Evolutionary conservation across 2,329 filamentous ascomycete species (phyloP), one percentile per base, ranked within the genome.

Genomic region (Whalleya microplaca): DNA sequence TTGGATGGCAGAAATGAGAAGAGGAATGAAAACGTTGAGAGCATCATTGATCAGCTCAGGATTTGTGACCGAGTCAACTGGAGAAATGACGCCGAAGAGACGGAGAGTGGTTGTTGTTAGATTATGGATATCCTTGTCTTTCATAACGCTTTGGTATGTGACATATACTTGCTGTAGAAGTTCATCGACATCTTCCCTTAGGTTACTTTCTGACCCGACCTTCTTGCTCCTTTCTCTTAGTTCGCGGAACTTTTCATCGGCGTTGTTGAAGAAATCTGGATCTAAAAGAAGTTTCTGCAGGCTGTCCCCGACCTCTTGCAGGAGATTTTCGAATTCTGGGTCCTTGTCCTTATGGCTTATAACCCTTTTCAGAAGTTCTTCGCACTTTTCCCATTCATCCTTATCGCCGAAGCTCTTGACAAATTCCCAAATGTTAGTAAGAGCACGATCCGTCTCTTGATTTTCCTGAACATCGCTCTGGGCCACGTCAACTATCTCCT

Each of bases 261-360:
- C 86, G 41, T 91, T 81, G 45, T 93, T 89, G 66, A 96, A 91
- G 73, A 96, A 97, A 3, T 87, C 83, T 0, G 94, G 93, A 59
- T 97, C 90, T 0, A 87, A 95, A 42, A 98, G 77, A 71, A 97
- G 87, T 60, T 89, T 87, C 68, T 96, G 89, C 3, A 96, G 73
- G 3, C 90, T 84, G 52, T 87, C 84, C 10, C 89, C 90, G 27
- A 93, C 77, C 45, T 96, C 85, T 20, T 81, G 81, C 69, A 96
- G 84, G 21, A 96, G 76, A 14, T 86, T 78, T 66, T 97, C 92
- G 57, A 96, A 95, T 51, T 95, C 86, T 0, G 90, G 89, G 65
- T 96, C 91, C 32, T 85, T 87, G 56, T 88, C 80, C 2, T 89
- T 85, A 69, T 96, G 89, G 45, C 86, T 82, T 68, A 96, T 75